These are phyloP conservation scores for Sporobolomyces phaffii DNA, from an alignment of 768 basidiomycete genomes.

Conservation along the genomic window DNA sequence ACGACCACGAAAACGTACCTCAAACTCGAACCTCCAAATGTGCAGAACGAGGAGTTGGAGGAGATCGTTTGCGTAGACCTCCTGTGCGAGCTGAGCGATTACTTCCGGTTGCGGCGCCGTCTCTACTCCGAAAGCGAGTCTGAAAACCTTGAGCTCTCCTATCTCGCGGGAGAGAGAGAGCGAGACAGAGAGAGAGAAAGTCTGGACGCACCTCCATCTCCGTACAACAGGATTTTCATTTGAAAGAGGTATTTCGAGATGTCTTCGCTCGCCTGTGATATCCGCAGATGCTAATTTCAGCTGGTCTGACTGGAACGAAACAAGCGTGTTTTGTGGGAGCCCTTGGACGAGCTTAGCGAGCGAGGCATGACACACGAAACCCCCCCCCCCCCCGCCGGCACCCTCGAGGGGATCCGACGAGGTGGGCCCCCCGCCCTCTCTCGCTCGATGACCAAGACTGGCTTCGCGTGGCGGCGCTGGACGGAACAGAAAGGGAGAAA, in stretches of 20 bases:
- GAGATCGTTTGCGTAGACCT: constrained; percentile 86
- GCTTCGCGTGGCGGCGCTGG: no score
- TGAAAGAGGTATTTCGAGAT: constrained; percentile 82
- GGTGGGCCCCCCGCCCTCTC: no score
- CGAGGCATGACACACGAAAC: no score
- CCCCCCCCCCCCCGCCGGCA: neutral
- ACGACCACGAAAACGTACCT: no score
- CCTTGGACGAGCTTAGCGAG: no score
- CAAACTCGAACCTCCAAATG: constrained; percentile 85
- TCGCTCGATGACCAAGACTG: no score
- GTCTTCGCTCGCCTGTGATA: constrained; percentile 71
- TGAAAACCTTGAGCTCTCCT: no score
- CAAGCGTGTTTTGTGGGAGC: no score
- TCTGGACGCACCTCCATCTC: constrained; percentile 67
- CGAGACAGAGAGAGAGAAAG: constrained; percentile 7
- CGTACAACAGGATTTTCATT: constrained; percentile 78
- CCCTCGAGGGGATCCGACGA: no score
- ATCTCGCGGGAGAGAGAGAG: no score
- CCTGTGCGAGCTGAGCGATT: constrained; percentile 89
- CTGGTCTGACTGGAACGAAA: neutral
- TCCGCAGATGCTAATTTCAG: neutral
- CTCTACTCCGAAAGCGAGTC: constrained; percentile 36
- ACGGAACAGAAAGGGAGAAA: no score
- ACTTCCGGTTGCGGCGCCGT: constrained; percentile 79
- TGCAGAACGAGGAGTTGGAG: constrained; percentile 71